Base-by-base conservation (phyloP, 1,284 basidiomycete genomes). In the Pyrrhoderma noxium region DNA sequence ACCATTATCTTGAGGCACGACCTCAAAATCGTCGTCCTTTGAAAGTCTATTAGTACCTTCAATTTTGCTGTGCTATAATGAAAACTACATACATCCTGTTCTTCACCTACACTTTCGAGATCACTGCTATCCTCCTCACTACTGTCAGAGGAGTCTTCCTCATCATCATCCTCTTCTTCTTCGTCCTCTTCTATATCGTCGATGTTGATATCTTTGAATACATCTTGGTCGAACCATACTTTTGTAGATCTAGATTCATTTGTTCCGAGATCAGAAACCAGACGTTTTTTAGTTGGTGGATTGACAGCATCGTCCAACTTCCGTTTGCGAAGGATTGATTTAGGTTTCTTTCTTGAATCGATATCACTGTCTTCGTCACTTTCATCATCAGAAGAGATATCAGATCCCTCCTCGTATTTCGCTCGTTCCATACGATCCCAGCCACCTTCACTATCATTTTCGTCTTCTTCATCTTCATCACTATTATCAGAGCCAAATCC, bases 161-260 rank as follows among this genome's bases (percentile, higher is more conserved):
- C 61, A 7, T 59, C 68, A 56, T 56, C 65, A 3, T 66, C 68
- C 0, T 69, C 68, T 13, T 70, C 72, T 0, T 68, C 68, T 11
- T 70, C 72, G 8, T 67, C 64, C 13, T 69, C 70, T 13, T 66
- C 62, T n/a, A 75, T 63, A n/a, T 71, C 71, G 8, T 72, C 72
- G 7, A 80, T 61, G 45, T 75, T 74, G 23, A 65, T 66, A 4
- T 38, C 54, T 27, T 56, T 50, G 74, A 99, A 99, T 45, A 97
- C 69, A 47, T 89, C 86, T 67, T 98, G 96, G 62, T 92, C 89
- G 67, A 99, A 99, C 96, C 96, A 99, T 18, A 98, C 67, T 40
- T 49, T 38, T 8, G 50, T 37, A 8, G 45, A 47, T 31, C 38
- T 31, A 44, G 42, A 40, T 8, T 25, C 38, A n/a, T n/a, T n/a